These are phyloP conservation scores for Geranium incanum DNA, from an alignment of 441 rosid genomes.

Conservation along the genomic window DNA sequence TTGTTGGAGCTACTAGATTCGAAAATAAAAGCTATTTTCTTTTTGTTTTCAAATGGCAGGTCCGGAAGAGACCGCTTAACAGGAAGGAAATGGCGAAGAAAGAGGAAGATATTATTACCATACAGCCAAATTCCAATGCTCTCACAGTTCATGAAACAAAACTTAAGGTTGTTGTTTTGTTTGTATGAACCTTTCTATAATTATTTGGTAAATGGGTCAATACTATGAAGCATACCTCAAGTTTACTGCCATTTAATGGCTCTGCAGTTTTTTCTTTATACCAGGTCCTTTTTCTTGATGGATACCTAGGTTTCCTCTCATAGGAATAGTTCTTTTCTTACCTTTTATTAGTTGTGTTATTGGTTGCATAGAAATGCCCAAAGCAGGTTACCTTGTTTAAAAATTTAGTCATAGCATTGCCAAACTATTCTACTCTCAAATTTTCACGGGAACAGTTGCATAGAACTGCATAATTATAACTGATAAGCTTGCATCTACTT, in stretches of 20 bases:
- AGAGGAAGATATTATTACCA: constrained; percentile 66
- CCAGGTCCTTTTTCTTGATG: neutral
- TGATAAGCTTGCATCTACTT: too few relatives aligned
- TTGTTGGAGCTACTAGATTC: constrained; percentile 12
- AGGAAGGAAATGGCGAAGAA: constrained; percentile 82
- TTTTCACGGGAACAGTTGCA: too few relatives aligned
- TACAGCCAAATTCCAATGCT: constrained; percentile 63
- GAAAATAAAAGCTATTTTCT: neutral
- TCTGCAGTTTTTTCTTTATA: neutral
- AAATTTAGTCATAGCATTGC: too few relatives aligned
- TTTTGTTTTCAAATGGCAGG: constrained; percentile 43
- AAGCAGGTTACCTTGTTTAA: too few relatives aligned
- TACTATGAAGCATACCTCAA: neutral
- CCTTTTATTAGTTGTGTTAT: too few relatives aligned
- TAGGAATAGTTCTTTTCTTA: neutral
- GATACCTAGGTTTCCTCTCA: neutral
- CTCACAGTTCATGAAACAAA: constrained; percentile 88
- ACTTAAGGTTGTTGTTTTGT: constrained; percentile 54
- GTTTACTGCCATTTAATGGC: neutral
- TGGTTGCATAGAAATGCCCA: too few relatives aligned
- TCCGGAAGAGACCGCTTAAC: constrained; percentile 91
- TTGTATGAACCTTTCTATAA: neutral
- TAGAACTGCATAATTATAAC: too few relatives aligned
- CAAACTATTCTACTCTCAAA: too few relatives aligned
- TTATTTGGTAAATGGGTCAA: neutral